phyloP scores from a whole-genome alignment of 768 basidiomycete genomes.

The Trametes coccinea region DNA sequence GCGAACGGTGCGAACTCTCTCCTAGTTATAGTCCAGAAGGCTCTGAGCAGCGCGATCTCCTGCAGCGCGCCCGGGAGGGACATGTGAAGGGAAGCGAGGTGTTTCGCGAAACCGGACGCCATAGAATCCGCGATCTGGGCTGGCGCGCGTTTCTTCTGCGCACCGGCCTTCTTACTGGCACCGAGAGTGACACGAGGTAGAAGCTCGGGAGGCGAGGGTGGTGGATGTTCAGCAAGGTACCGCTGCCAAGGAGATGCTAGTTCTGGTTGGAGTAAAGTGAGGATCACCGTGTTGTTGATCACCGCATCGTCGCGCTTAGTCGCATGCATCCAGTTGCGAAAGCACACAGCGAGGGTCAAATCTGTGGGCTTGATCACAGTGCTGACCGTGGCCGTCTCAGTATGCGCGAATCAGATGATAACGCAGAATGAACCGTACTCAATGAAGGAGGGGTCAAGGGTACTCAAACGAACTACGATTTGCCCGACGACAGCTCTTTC shows the following conservation, averaged over 20 bases:
- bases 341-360: not conserved
- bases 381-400: not conserved
- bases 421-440: not conserved
- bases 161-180: not conserved
- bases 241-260: not conserved
- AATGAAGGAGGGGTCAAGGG: conserved; percentile 6
- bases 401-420: too few species aligned
- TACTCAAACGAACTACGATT: not conserved
- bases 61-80: not conserved
- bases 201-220: not conserved
- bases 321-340: not conserved
- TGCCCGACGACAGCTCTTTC: conserved; percentile 1
- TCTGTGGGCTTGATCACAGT: not conserved
- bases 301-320: not conserved
- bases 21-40: not conserved
- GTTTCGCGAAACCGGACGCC: not conserved
- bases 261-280: not conserved
- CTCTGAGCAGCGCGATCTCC: not conserved
- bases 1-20: not conserved
- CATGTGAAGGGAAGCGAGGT: not conserved
- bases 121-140: not conserved
- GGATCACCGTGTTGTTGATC: not conserved
- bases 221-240: not conserved
- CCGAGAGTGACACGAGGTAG: not conserved
- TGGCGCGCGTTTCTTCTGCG: not conserved